Percentiles rank a stretch among this genome's conserved stretches.
phyloP scores from a whole-genome alignment of 1,284 basidiomycete species.

The Sporisorium exsertum region DNA sequence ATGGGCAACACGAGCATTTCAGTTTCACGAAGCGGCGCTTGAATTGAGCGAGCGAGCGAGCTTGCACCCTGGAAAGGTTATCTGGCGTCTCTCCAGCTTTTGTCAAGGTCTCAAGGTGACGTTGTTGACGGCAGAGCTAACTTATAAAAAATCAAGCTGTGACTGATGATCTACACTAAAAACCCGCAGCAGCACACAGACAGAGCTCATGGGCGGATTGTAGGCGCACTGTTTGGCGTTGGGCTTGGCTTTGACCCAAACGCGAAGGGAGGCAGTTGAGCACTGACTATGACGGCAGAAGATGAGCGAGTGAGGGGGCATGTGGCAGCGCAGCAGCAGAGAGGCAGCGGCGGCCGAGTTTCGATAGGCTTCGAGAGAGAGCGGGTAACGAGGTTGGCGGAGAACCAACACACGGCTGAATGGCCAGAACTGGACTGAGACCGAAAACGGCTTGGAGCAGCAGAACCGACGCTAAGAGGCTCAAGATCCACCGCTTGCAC shows the following conservation, averaged over 20 bases:
- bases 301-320: neutral
- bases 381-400: neutral
- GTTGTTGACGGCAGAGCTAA: conserved; percentile 4
- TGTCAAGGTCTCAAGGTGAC: conserved; percentile 1
- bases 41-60: conserved; percentile 13
- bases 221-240: neutral
- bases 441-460: neutral
- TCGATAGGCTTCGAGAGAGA: neutral
- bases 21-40: conserved; percentile 5
- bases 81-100: neutral
- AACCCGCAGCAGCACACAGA: no score
- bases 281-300: conserved; percentile 2
- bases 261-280: neutral
- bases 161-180: neutral
- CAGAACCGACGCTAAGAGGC: no score
- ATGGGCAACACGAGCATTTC: neutral
- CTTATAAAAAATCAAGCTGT: neutral
- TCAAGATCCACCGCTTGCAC: conserved; percentile 2
- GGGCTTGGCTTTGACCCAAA: conserved; percentile 16
- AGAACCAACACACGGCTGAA: neutral
- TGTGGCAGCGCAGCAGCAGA: neutral
- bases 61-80: neutral
- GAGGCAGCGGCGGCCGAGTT: neutral
- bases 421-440: neutral
- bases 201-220: neutral